phyloP scores from a whole-genome alignment of 1,284 basidiomycete genomes.

The Tausonia pullulans region DNA sequence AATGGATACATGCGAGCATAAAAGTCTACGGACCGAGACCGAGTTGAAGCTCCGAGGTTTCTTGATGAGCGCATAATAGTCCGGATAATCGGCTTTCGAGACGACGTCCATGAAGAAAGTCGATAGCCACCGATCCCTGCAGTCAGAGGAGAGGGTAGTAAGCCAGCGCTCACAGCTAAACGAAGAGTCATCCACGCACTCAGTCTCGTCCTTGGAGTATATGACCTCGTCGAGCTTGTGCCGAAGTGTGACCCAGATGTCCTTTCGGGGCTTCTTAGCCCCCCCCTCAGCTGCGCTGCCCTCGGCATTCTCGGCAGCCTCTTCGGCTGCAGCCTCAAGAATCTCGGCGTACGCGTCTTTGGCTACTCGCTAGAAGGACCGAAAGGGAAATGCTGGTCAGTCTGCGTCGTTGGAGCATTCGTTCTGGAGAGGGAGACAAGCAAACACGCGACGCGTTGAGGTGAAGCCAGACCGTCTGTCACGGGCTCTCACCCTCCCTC shows the following conservation, averaged over 20 bases:
- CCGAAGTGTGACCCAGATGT: no score
- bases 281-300: not conserved
- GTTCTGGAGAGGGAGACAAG: no score
- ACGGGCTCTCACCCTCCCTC: no score
- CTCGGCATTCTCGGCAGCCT: not conserved
- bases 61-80: constrained; percentile 81
- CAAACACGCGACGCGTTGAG: no score
- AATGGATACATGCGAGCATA: no score
- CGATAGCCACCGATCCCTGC: constrained; percentile 54
- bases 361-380: no score
- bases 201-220: constrained; percentile 10
- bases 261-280: not conserved
- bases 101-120: constrained; percentile 66
- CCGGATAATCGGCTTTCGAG: constrained; percentile 63
- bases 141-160: constrained; percentile 24
- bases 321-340: no score
- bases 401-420: no score
- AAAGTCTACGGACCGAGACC: constrained; percentile 41
- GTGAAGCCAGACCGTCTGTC: no score
- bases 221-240: constrained; percentile 5
- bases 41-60: constrained; percentile 75
- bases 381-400: no score
- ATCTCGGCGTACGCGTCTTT: no score
- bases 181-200: not conserved
- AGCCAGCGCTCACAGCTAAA: not conserved